Conservation (phyloP, 2,329 filamentous ascomycete genomes). For the Colletotrichum endophyticum region DNA sequence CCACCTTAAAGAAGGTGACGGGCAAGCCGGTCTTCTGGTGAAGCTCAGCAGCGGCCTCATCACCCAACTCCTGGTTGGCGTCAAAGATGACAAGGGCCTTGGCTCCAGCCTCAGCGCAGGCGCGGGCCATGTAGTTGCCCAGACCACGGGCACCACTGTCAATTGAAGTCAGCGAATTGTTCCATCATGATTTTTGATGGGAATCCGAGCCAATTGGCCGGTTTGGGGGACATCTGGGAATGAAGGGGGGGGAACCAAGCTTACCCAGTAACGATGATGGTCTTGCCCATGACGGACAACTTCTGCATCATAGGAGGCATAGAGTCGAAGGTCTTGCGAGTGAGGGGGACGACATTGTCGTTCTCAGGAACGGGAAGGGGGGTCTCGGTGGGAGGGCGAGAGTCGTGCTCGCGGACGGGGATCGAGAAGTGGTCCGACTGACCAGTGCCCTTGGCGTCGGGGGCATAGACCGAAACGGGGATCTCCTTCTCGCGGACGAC, state of each 20-base stretch:
- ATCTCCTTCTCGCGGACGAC: conserved; percentile 63
- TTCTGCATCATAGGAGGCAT: conserved; percentile 69
- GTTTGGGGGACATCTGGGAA: background rate
- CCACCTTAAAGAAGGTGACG: conserved; percentile 79
- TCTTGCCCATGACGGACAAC: conserved; percentile 73
- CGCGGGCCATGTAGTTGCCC: conserved; percentile 80
- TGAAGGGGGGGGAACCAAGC: conserved; percentile 26
- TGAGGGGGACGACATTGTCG: conserved; percentile 56
- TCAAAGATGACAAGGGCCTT: conserved; percentile 78
- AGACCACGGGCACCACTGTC: conserved; percentile 75
- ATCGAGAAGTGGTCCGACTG: conserved; percentile 60
- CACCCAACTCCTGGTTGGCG: conserved; percentile 76
- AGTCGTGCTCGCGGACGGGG: conserved; percentile 47
- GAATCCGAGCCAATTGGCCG: background rate
- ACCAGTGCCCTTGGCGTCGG: conserved; percentile 49
- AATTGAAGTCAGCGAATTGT: conserved; percentile 1
- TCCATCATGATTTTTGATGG: background rate
- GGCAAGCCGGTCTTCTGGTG: conserved; percentile 75
- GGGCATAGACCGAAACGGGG: conserved; percentile 59
- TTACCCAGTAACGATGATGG: conserved; percentile 75
- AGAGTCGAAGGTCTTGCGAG: conserved; percentile 55
- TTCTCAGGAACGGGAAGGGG: conserved; percentile 45
- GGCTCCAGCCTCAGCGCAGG: conserved; percentile 76
- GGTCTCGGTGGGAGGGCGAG: conserved; percentile 47
- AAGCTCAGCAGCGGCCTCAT: conserved; percentile 71